phyloP scores from a whole-genome alignment of 176 grass and related monocot species.

The Thalia dealbata region DNA sequence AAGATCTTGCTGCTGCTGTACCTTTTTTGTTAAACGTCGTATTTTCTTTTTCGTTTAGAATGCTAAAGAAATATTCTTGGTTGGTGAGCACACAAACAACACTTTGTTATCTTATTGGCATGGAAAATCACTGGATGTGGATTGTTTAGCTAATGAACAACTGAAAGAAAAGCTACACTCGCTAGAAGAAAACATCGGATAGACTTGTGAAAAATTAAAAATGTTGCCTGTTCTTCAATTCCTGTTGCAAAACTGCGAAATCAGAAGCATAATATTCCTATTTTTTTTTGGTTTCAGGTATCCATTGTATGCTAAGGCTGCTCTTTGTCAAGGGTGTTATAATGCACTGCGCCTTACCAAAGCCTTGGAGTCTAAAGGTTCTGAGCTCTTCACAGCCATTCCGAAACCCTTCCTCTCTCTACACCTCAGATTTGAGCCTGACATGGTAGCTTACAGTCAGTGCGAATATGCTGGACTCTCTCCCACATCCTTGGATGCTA shows the following conservation, averaged over 20 bases:
- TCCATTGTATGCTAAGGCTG: slow-evolving; percentile 65
- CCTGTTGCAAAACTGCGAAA: background rate
- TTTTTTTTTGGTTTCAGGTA: slow-evolving; percentile 36
- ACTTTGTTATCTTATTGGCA: too few relatives aligned
- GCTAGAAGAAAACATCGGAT: too few relatives aligned
- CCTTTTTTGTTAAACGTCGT: too few relatives aligned
- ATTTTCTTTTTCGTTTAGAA: too few relatives aligned
- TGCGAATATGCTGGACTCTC: slow-evolving; percentile 63
- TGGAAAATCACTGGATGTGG: too few relatives aligned
- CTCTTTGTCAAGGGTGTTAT: slow-evolving; percentile 87
- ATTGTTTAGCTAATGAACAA: too few relatives aligned
- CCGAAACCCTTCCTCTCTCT: slow-evolving; percentile 90
- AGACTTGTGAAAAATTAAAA: background rate
- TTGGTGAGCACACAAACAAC: too few relatives aligned
- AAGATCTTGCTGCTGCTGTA: too few relatives aligned
- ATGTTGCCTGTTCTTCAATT: background rate
- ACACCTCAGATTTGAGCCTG: slow-evolving; percentile 92
- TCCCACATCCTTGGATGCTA: slow-evolving; percentile 41
- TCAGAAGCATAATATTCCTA: background rate
- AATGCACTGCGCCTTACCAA: slow-evolving; percentile 57
- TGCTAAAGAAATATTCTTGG: too few relatives aligned
- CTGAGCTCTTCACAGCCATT: slow-evolving; percentile 52
- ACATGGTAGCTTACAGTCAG: slow-evolving; percentile 81
- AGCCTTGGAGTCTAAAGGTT: slow-evolving; percentile 58
- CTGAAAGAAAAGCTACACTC: too few relatives aligned